Base-by-base conservation (phyloP, 352 stramenopile species). In the Thalassiosira sp. region DNA sequence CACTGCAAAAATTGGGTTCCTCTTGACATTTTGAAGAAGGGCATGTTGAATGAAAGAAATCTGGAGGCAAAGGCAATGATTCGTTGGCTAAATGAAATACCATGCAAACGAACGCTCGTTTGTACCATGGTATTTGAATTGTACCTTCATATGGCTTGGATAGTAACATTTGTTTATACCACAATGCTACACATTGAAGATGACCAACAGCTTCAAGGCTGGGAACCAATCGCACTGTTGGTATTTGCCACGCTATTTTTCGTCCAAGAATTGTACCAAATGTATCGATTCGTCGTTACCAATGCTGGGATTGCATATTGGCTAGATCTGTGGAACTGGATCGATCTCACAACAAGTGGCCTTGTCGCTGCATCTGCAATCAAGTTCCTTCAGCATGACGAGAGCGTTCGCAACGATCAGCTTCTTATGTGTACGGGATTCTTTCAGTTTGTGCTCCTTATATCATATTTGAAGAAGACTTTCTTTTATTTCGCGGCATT, bases 271-370 rank as follows among this genome's bases (percentile, higher is more conserved):
- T 35, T 66, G 2, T 15, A 42, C 16, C 58, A 66, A 66, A 0
- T 66, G 3, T 56, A 37, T 7, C 3, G 58, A 10, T 56, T 66
- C 18, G 20, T 52, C 42, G 18, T 20, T 0, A 66, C 58, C 0
- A 54, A 54, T 35, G 40, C 58, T 15, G 5, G 18, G 3, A 15
- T 54, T 1, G 46, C 8, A 20, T 70, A 70, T 28, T 61, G 45
- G 25, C n/a, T 61, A 3, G 61, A 70, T 27, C 28, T 70, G 8
- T 70, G 61, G 61, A 70, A 70, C n/a, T 70, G 61, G 61, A 22
- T 60, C 20, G 61, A 70, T 40, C 6, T 70, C 0, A 25, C 28
- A 15, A 61, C 31, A 13, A 43, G 8, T 35, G 13, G 10, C 1
- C 33, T 70, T 46, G 16, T 70, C 10, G 20, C 27, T 35, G 11